Base-by-base conservation (phyloP, 306 rosid species). In the Oemleria cerasiformis region DNA sequence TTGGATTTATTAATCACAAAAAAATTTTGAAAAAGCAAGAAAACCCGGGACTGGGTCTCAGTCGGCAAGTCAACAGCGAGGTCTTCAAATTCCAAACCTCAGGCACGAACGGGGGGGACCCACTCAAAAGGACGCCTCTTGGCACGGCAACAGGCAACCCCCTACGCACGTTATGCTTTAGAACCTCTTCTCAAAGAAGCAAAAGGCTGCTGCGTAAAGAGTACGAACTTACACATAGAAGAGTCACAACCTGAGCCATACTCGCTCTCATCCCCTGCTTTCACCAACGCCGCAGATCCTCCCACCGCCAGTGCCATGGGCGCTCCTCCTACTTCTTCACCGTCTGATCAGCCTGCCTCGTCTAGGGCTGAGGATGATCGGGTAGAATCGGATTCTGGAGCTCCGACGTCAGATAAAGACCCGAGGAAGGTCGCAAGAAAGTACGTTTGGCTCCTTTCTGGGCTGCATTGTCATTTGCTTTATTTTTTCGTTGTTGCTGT, bases 351-450 rank as follows among this genome's bases (percentile, higher is more conserved):
- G 73, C 43, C 72, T 75, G 68, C 13, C 56, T 47, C 82, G 20
- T n/a, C 11, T 63, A 65, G 19, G 67, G 64, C 66, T 16, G 67
- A 59, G 13, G 73, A 61, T 44, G 75, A 59, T 51, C 63, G 14
- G 19, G 81, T 17, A 11, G 88, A 77, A 15, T 9, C 80, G 39
- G 73, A 75, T 23, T 38, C 80, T 4, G 39, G 63, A 51, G 69
- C 70, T 50, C 63, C 14, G 53, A 15, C 0, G 48, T 38, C 56
- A 7, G 78, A 59, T 67, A 93, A 87, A 75, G 97, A 93, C 63
- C 97, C 97, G 2, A 81, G 78, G 10, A 82, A 63, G 49, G 78
- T 73, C 45, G 92, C 98, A 1, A 86, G 97, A 78, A 74, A 70
- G 98, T 93, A 76, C 61, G 87, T 68, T 38, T 49, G 13, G 16